Evolutionary conservation across 306 rosid species (phyloP).

Genomic region (Cucurbita argyrosperma): DNA sequence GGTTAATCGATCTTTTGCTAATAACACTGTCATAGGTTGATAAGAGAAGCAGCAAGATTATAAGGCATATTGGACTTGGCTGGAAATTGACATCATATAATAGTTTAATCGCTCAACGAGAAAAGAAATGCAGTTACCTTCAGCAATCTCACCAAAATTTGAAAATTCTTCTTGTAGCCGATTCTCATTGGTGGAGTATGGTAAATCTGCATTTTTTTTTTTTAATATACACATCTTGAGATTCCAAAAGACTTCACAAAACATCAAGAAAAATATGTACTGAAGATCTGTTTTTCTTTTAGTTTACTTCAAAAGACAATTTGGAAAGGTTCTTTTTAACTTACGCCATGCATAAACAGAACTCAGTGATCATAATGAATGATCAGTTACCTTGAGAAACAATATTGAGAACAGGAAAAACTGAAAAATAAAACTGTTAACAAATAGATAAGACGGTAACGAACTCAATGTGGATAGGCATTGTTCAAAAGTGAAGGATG

Average conservation of each 20-base stretch:
- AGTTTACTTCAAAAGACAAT: neutral
- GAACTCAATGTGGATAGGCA: neutral
- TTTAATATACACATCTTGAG: neutral
- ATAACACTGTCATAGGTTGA: conserved; percentile 29
- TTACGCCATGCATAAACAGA: neutral
- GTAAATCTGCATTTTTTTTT: conserved; percentile 46
- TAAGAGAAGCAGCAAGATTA: neutral
- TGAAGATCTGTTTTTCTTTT: neutral
- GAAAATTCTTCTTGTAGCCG: conserved; percentile 57
- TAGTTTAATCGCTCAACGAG: neutral
- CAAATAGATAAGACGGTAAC: neutral
- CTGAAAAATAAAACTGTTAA: neutral
- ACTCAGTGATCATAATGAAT: neutral
- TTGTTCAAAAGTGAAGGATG: neutral
- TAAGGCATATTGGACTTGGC: neutral
- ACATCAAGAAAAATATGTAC: neutral
- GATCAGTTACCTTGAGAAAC: neutral
- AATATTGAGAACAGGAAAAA: neutral
- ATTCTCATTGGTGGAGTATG: conserved; percentile 50
- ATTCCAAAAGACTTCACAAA: neutral
- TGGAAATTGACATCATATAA: neutral
- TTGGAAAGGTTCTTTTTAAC: neutral
- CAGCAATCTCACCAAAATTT: conserved; percentile 68
- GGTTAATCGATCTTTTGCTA: conserved; percentile 38
- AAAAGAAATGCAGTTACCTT: conserved; percentile 29